Conservation (phyloP, 1,139 yeast genomes). For the Yamadazyma trypodendri region DNA sequence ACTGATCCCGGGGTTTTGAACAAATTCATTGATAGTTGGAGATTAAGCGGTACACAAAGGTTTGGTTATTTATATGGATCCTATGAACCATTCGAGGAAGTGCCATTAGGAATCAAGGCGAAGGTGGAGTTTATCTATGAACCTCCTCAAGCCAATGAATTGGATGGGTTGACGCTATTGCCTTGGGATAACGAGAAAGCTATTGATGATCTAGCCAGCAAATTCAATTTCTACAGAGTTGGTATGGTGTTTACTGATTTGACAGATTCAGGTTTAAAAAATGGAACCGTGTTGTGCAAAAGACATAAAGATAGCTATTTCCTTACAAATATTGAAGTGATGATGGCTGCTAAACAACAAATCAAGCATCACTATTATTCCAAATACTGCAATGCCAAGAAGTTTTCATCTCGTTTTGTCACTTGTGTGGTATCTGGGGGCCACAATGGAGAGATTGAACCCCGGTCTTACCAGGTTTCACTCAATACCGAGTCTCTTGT, state of each 20-base stretch:
- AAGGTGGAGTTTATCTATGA: slow-evolving; percentile 93
- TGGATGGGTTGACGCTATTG: slow-evolving; percentile 75
- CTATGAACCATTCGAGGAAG: slow-evolving; percentile 73
- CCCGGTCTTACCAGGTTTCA: slow-evolving; percentile 87
- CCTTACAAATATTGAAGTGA: slow-evolving; percentile 77
- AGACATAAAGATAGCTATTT: slow-evolving; percentile 92
- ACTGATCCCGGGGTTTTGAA: slow-evolving; percentile 72
- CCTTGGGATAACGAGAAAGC: slow-evolving; percentile 58
- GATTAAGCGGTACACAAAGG: slow-evolving; percentile 83
- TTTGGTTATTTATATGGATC: slow-evolving; percentile 82
- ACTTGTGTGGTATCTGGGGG: slow-evolving; percentile 94
- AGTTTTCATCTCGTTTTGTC: slow-evolving; percentile 83
- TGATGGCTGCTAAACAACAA: slow-evolving; percentile 85
- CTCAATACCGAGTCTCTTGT: slow-evolving; percentile 85
- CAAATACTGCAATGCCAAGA: slow-evolving; percentile 64
- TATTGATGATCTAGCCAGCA: slow-evolving; percentile 55
- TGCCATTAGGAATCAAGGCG: slow-evolving; percentile 91
- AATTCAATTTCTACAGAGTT: slow-evolving; percentile 66
- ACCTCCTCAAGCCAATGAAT: slow-evolving; percentile 84
- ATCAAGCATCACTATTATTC: slow-evolving; percentile 60
- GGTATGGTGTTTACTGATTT: slow-evolving; percentile 91
- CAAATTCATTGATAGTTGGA: slow-evolving; percentile 87
- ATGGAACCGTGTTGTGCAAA: slow-evolving; percentile 88
- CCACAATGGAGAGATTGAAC: slow-evolving; percentile 81
- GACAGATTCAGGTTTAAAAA: slow-evolving; percentile 79